These are phyloP conservation scores for Macrophomina tecta DNA, from an alignment of 2,329 filamentous ascomycete species.

Conservation along the genomic window DNA sequence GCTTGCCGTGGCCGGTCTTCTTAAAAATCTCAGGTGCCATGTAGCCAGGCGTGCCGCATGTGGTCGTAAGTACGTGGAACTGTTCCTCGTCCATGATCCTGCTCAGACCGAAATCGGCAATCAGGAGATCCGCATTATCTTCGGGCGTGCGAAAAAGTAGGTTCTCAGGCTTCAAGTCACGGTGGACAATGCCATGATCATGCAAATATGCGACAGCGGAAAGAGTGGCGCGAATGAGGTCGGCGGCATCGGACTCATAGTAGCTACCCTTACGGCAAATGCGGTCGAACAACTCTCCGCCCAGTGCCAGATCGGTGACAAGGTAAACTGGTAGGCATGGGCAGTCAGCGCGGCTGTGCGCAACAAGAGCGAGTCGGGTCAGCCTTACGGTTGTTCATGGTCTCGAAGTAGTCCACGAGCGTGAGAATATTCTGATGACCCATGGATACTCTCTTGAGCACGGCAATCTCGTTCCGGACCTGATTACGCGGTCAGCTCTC, in stretches of 20 bases:
- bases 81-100: constrained; percentile 99
- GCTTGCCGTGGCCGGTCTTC: constrained; percentile 96
- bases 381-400: constrained; percentile 86
- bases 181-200: constrained; percentile 97
- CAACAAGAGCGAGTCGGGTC: not conserved
- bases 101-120: constrained; percentile 94
- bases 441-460: constrained; percentile 98
- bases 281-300: constrained; percentile 95
- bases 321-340: constrained; percentile 72
- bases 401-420: constrained; percentile 98
- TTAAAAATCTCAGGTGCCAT: constrained; percentile 99
- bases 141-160: constrained; percentile 95
- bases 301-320: constrained; percentile 93
- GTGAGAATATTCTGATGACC: constrained; percentile 98
- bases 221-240: constrained; percentile 90
- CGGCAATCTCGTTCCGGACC: constrained; percentile 97
- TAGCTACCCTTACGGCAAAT: constrained; percentile 99
- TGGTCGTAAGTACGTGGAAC: constrained; percentile 96
- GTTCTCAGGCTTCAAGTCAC: constrained; percentile 97
- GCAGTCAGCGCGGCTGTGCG: not conserved
- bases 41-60: constrained; percentile 96
- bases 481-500: constrained; percentile 44
- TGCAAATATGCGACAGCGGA: constrained; percentile 98
- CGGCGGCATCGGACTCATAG: constrained; percentile 95
- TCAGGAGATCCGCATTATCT: constrained; percentile 95